phyloP scores from a whole-genome alignment of 768 basidiomycete species.

The Xerocomus potaroensis region DNA sequence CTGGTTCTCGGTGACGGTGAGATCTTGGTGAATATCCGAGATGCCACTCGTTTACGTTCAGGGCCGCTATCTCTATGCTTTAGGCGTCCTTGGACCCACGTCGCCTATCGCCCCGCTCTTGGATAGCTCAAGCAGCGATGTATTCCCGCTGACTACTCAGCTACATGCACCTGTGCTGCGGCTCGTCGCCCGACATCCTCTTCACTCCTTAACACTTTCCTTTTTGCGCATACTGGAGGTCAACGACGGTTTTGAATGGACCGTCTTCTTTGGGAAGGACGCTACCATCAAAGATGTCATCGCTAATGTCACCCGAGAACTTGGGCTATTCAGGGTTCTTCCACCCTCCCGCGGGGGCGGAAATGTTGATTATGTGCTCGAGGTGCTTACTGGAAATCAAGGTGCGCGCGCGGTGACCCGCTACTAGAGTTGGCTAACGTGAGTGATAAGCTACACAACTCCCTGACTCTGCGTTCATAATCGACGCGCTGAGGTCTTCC shows the following conservation, averaged over 20 bases:
- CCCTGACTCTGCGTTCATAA: slow-evolving; percentile 8
- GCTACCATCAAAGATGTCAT: slow-evolving; percentile 56
- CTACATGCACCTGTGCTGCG: slow-evolving; percentile 64
- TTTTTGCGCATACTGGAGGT: slow-evolving; percentile 75
- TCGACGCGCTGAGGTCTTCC: slow-evolving; percentile 13
- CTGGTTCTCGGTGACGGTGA: slow-evolving; percentile 60
- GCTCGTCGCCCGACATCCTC: slow-evolving; percentile 65
- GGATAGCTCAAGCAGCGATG: slow-evolving; percentile 35
- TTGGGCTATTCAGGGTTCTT: slow-evolving; percentile 64
- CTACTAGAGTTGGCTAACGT: too few relatives aligned
- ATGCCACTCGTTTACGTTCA: slow-evolving; percentile 10
- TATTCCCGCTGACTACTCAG: slow-evolving; percentile 65
- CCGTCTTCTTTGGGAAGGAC: slow-evolving; percentile 56
- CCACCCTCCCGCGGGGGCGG: slow-evolving; percentile 63
- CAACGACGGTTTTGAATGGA: slow-evolving; percentile 66
- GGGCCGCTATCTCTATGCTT: not conserved
- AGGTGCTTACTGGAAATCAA: slow-evolving; percentile 50
- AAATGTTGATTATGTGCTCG: slow-evolving; percentile 66
- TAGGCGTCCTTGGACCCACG: slow-evolving; percentile 49
- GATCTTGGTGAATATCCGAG: slow-evolving; percentile 7
- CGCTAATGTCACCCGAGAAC: slow-evolving; percentile 49
- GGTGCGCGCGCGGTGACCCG: too few relatives aligned
- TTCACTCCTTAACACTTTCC: slow-evolving; percentile 46
- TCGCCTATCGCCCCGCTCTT: slow-evolving; percentile 51
- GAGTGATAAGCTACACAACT: slow-evolving; percentile 13